Base-by-base conservation (phyloP, 345 rosid genomes). In the Camelina hispida region DNA sequence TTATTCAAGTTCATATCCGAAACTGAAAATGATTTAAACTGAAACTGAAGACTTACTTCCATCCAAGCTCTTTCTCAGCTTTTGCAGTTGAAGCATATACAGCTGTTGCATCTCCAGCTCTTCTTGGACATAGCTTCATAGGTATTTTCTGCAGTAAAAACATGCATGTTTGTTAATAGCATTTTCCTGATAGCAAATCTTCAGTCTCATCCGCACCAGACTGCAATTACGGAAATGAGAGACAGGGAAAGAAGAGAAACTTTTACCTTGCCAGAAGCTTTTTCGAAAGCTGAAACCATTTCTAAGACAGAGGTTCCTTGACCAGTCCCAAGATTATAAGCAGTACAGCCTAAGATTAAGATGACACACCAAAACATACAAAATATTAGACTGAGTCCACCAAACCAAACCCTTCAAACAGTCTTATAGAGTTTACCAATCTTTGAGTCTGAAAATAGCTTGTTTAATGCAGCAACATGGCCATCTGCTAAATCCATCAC, bases 401-500 rank as follows among this genome's bases (percentile, higher is more conserved):
- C 20, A 65, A 54, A 64, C 55, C 55, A 65, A 54, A 64, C 55
- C 46, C 17, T 42, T 73, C 17, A 25, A 68, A 62, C 40, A 54
- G 23, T 47, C 20, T 13, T 53, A 23, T 4, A 18, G 62, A 50
- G 9, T 52, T 44, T 57, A 94, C 98, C 98, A 82, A 82, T 90
- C 71, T 81, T 69, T 51, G 88, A 71, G 22, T 87, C 48, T 28
- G 85, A 60, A 65, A 87, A 84, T 14, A 92, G 84, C 85, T 89
- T 95, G 81, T 68, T 79, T 51, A 95, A 82, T 40, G 97, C 97
- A 62, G 93, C 94, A 3, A 90, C 86, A 78, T 91, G 97, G 9
- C 98, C 97, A 83, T 90, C 97, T 68, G 97, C 99, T 50, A 95
- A 82, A 83, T 92, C 97, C 96, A 95, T 89, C 23, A 95, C 99